Evolutionary conservation across 768 basidiomycete genomes (phyloP).

Genomic region (Lyophyllum semitale): DNA sequence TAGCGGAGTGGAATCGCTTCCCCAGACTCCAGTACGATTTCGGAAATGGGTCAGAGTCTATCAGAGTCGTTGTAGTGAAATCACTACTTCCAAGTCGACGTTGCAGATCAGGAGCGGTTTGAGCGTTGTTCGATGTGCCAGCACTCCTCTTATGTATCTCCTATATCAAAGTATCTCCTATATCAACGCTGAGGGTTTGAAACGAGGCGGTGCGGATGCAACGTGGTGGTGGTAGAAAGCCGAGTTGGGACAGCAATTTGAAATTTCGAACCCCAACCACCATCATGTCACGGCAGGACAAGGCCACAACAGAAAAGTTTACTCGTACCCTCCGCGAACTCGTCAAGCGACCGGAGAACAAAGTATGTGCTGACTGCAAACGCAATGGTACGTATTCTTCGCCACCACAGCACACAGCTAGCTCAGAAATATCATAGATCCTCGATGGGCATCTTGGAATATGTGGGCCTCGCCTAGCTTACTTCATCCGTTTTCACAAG

Average conservation of each 20-base stretch:
- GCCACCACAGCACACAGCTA: constrained; percentile 4
- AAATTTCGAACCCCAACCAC: constrained; percentile 14
- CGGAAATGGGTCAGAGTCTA: too few species aligned
- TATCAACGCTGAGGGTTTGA: too few species aligned
- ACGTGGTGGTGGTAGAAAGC: not conserved
- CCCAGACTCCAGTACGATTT: too few species aligned
- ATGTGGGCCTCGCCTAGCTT: constrained; percentile 54
- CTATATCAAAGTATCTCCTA: too few species aligned
- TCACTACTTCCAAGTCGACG: too few species aligned
- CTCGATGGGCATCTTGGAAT: constrained; percentile 98
- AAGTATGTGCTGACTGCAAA: constrained; percentile 95
- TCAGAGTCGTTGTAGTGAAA: too few species aligned
- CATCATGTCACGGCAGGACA: constrained; percentile 69
- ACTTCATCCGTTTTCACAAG: not conserved
- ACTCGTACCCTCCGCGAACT: constrained; percentile 81
- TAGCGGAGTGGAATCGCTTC: too few species aligned
- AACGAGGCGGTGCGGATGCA: not conserved
- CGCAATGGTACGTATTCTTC: constrained; percentile 71
- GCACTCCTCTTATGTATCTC: too few species aligned
- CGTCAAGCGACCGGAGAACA: constrained; percentile 89
- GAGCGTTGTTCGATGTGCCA: too few species aligned
- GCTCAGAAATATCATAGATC: constrained; percentile 54
- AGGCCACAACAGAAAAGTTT: constrained; percentile 80
- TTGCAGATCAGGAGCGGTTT: too few species aligned
- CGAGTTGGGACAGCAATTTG: not conserved